phyloP scores from a whole-genome alignment of 805 yeast species.

The Ogataea degrootiae region DNA sequence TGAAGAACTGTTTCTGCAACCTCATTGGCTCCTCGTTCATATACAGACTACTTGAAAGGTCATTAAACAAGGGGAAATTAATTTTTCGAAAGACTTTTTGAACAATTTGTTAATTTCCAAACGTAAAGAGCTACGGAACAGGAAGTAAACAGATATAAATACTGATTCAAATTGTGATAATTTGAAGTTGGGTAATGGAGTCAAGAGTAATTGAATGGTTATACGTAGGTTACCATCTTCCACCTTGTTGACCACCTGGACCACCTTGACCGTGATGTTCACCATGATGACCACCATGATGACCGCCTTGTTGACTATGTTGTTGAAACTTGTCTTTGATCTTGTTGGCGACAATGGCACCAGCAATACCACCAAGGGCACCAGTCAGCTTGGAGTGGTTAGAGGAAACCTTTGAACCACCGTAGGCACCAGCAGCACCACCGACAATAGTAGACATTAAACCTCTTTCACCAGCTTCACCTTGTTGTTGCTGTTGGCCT shows the following conservation, averaged over 20 bases:
- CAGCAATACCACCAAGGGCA: slow-evolving; percentile 49
- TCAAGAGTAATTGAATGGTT: neutral
- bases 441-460: slow-evolving; percentile 42
- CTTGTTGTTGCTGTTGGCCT: slow-evolving; percentile 27
- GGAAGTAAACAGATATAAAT: no score
- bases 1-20: no score
- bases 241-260: slow-evolving; percentile 19
- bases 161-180: no score
- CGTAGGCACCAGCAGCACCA: slow-evolving; percentile 51
- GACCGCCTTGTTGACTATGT: slow-evolving; percentile 23
- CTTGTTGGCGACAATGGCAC: slow-evolving; percentile 52
- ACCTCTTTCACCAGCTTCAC: slow-evolving; percentile 36
- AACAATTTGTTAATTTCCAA: no score
- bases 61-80: no score
- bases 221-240: slow-evolving; percentile 5
- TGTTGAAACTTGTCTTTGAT: slow-evolving; percentile 32
- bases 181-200: no score
- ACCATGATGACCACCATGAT: slow-evolving; percentile 16
- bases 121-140: neutral
- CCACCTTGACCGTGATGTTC: slow-evolving; percentile 10
- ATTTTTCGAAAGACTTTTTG: no score
- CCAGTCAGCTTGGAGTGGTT: slow-evolving; percentile 40
- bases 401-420: slow-evolving; percentile 42
- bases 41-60: no score
- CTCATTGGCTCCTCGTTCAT: no score